Percentiles rank a stretch among this genome's conserved stretches.
Conservation (phyloP, 495 filamentous ascomycete genomes). For the Podospora pseudoanserina region DNA sequence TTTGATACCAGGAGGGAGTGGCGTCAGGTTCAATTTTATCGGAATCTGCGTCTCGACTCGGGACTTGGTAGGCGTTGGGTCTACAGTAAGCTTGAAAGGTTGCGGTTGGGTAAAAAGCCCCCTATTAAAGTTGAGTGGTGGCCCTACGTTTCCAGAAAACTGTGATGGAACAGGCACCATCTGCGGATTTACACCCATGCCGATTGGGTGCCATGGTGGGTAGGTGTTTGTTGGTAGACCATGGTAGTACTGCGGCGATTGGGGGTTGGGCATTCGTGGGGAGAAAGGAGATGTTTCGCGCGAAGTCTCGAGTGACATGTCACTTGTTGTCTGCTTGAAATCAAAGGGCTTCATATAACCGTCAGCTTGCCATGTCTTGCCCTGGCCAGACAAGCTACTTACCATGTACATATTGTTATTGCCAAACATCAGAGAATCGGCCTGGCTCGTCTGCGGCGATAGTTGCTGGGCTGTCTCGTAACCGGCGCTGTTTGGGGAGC, state of each 20-base stretch:
- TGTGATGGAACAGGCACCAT: background rate
- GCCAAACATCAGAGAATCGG: background rate
- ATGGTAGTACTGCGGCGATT: conserved; percentile 47
- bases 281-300: conserved; percentile 51
- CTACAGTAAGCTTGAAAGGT: background rate
- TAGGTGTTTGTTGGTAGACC: conserved; percentile 28
- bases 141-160: background rate
- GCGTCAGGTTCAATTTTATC: conserved; percentile 68
- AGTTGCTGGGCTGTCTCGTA: conserved; percentile 1
- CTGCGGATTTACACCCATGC: background rate
- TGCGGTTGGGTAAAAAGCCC: background rate
- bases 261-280: conserved; percentile 35
- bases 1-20: conserved; percentile 67
- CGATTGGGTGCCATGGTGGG: background rate
- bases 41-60: conserved; percentile 93
- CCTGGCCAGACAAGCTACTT: background rate
- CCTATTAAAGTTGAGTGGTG: conserved; percentile 5
- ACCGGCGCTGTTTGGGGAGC: background rate
- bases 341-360: background rate
- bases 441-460: background rate
- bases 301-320: conserved; percentile 22
- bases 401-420: background rate
- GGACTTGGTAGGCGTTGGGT: conserved; percentile 54
- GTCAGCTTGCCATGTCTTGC: background rate
- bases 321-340: background rate